phyloP scores from a whole-genome alignment of 2,329 filamentous ascomycete genomes.

The Arthrobotrys megalospora region DNA sequence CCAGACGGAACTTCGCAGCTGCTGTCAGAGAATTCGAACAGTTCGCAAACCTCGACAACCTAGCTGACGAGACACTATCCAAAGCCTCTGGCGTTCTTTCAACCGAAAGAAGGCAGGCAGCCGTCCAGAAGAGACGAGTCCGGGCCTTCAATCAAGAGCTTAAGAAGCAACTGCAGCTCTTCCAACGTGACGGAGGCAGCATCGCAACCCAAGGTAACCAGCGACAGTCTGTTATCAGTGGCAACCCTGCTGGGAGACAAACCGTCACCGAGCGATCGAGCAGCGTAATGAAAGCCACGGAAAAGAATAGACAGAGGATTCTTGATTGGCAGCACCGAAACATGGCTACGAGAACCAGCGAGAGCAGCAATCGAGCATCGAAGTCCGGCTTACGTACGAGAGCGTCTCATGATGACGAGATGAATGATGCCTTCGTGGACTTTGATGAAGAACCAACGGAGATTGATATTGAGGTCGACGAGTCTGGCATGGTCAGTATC shows the following conservation, averaged over 20 bases:
- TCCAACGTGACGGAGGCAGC: slow-evolving; percentile 44
- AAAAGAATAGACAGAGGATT: slow-evolving; percentile 21
- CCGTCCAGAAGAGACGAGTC: slow-evolving; percentile 34
- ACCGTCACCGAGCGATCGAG: slow-evolving; percentile 3
- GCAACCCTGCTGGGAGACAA: not conserved
- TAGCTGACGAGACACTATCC: slow-evolving; percentile 39
- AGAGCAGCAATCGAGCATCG: not conserved
- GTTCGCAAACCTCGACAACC: slow-evolving; percentile 32
- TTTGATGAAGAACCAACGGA: slow-evolving; percentile 48
- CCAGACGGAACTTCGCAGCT: slow-evolving; percentile 24
- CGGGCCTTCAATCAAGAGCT: slow-evolving; percentile 51
- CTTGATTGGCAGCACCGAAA: slow-evolving; percentile 39
- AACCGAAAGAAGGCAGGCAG: slow-evolving; percentile 23
- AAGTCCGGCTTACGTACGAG: not conserved
- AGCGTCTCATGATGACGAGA: slow-evolving; percentile 40
- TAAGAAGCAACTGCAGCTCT: slow-evolving; percentile 29
- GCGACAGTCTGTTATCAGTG: slow-evolving; percentile 23
- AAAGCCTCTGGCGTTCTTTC: slow-evolving; percentile 31
- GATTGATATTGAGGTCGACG: slow-evolving; percentile 39
- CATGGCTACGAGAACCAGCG: not conserved
- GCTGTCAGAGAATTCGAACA: slow-evolving; percentile 42
- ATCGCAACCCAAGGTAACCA: slow-evolving; percentile 40
- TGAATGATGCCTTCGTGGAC: slow-evolving; percentile 38
- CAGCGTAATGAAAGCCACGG: slow-evolving; percentile 2
- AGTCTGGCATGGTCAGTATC: slow-evolving; percentile 37